Evolutionary conservation across 805 yeast genomes (phyloP).

Genomic region (Cyberlindnera euphorbiae): DNA sequence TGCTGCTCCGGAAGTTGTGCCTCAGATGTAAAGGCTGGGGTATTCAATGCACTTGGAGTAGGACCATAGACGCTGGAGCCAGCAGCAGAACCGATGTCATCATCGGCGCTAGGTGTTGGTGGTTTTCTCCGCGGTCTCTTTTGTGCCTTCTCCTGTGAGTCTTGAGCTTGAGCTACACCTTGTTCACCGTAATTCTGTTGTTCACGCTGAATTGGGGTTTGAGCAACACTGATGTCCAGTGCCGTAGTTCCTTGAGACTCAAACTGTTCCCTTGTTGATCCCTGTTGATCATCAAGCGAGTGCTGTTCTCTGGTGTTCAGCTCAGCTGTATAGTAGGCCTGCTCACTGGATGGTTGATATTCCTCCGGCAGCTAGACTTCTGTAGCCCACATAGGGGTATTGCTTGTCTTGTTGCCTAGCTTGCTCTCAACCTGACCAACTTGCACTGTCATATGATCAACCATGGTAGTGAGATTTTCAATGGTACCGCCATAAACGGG

Average conservation of each 20-base stretch:
- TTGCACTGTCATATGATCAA: conserved; percentile 29
- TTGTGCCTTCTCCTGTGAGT: conserved; percentile 3
- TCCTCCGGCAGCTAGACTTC: conserved; percentile 10
- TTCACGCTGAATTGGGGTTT: too few species aligned
- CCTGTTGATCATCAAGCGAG: too few species aligned
- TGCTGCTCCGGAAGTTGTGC: too few species aligned
- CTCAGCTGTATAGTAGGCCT: too few species aligned
- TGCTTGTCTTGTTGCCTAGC: conserved; percentile 13
- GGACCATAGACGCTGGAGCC: conserved; percentile 23
- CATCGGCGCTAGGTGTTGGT: conserved; percentile 8
- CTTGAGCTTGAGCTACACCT: background rate
- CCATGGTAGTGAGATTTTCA: conserved; percentile 32
- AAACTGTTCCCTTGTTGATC: too few species aligned
- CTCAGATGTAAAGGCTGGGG: too few species aligned
- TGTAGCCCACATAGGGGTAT: conserved; percentile 15
- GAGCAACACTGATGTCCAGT: too few species aligned
- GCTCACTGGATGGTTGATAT: background rate
- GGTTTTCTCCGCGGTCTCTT: conserved; percentile 7
- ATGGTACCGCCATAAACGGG: conserved; percentile 15
- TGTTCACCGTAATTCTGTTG: too few species aligned
- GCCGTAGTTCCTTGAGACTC: too few species aligned
- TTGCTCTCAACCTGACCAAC: conserved; percentile 22
- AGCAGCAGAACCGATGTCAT: conserved; percentile 8
- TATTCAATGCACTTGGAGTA: conserved; percentile 15
- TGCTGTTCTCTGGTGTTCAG: too few species aligned